Conservation (phyloP, 352 stramenopile species). For the Pythium rhizo-oryzae region DNA sequence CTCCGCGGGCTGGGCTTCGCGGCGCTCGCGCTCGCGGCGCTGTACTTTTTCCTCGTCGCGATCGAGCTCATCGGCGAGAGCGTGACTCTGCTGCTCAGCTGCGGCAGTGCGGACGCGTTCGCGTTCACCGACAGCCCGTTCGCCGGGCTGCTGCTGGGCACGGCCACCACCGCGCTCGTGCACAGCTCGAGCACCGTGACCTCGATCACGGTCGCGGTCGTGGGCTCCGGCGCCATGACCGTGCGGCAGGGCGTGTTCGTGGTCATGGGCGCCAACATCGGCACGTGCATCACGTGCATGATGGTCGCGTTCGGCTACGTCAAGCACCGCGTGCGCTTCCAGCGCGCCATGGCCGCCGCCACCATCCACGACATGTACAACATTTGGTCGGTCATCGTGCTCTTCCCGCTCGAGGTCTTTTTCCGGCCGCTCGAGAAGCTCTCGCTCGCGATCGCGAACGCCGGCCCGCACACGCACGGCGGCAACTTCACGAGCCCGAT, state of each 20-base stretch:
- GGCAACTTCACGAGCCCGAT: constrained; percentile 29
- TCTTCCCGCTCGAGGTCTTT: constrained; percentile 36
- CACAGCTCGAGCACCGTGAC: constrained; percentile 47
- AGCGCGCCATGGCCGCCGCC: constrained; percentile 36
- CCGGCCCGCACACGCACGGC: constrained; percentile 35
- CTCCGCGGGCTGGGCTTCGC: constrained; percentile 9
- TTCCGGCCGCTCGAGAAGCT: constrained; percentile 39
- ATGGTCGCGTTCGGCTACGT: constrained; percentile 22
- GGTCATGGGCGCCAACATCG: constrained; percentile 83
- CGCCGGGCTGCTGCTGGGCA: constrained; percentile 77
- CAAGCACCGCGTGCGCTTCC: constrained; percentile 31
- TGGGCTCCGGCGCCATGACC: constrained; percentile 12
- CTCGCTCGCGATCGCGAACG: constrained; percentile 23
- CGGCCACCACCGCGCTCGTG: constrained; percentile 54
- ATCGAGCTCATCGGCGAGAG: constrained; percentile 78
- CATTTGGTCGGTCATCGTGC: constrained; percentile 14
- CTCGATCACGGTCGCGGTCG: constrained; percentile 10
- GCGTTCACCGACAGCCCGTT: constrained; percentile 74
- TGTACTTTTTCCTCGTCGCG: constrained; percentile 86
- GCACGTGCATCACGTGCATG: constrained; percentile 22
- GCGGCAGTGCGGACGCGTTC: constrained; percentile 69
- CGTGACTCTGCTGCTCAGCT: constrained; percentile 74
- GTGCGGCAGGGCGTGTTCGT: constrained; percentile 63
- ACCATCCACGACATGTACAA: constrained; percentile 25
- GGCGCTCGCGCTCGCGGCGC: constrained; percentile 41